These are phyloP conservation scores for Pyrenophora tritici-repentis DNA, from an alignment of 2,329 filamentous ascomycete species.

Conservation along the genomic window DNA sequence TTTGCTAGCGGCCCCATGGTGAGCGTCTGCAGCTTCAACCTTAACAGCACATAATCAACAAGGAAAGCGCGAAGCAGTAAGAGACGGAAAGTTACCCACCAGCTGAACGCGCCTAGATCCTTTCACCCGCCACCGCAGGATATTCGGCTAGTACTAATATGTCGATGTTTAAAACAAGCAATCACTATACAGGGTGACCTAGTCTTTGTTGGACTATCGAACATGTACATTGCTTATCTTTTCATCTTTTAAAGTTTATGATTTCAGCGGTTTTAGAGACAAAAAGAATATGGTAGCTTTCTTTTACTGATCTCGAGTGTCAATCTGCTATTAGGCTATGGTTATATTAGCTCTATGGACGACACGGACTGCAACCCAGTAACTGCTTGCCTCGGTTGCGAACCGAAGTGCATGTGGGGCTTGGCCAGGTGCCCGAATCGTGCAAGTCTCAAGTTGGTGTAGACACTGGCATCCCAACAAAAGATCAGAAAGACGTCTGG, in stretches of 20 bases:
- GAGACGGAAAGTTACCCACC: not conserved
- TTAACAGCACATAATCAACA: too few relatives aligned
- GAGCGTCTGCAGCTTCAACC: constrained; percentile 3
- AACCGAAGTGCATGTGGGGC: constrained; percentile 24
- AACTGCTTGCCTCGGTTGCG: constrained; percentile 25
- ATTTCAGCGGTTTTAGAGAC: too few relatives aligned
- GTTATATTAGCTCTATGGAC: too few relatives aligned
- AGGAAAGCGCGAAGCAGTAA: not conserved
- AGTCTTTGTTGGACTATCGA: too few relatives aligned
- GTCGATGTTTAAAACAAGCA: too few relatives aligned
- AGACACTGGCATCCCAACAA: not conserved
- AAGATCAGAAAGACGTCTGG: not conserved
- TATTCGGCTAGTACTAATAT: too few relatives aligned
- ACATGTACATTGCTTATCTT: too few relatives aligned
- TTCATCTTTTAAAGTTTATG: too few relatives aligned
- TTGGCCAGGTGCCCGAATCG: constrained; percentile 1
- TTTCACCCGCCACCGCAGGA: not conserved
- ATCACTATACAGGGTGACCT: too few relatives aligned
- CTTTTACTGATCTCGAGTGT: too few relatives aligned
- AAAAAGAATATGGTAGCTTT: too few relatives aligned
- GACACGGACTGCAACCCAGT: not conserved
- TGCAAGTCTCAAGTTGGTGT: constrained; percentile 1
- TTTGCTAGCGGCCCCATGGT: constrained; percentile 22
- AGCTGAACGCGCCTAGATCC: constrained; percentile 1
- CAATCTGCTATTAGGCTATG: too few relatives aligned